Percentiles rank a stretch among this genome's conserved stretches.
These are phyloP conservation scores for Aureoboletus auriporus DNA, from an alignment of 768 basidiomycete species.

Conservation along the genomic window DNA sequence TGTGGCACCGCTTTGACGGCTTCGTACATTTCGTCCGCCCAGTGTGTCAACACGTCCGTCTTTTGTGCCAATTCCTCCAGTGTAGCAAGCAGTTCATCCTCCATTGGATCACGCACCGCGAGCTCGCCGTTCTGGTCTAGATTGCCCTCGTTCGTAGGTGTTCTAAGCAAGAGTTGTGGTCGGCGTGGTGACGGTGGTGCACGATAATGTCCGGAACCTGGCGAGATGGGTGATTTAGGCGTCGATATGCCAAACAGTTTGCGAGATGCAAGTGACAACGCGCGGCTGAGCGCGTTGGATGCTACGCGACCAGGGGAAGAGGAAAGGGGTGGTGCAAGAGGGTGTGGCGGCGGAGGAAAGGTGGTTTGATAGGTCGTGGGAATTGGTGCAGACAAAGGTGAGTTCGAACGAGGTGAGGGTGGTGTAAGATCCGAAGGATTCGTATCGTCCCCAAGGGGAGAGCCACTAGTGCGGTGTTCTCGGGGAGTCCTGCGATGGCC, in stretches of 20 bases:
- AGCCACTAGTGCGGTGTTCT: conserved; percentile 49
- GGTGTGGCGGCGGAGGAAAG: conserved; percentile 63
- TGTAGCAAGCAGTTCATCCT: conserved; percentile 74
- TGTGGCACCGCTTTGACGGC: conserved; percentile 81
- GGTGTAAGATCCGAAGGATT: conserved; percentile 33
- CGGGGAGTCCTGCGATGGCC: conserved; percentile 56
- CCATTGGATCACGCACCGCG: conserved; percentile 59
- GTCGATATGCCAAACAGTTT: conserved; percentile 66
- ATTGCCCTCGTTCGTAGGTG: conserved; percentile 38
- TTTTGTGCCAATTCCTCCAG: conserved; percentile 95
- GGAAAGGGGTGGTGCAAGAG: conserved; percentile 51
- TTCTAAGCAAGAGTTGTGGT: conserved; percentile 45
- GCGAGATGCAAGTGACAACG: conserved; percentile 75
- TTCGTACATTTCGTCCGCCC: conserved; percentile 94
- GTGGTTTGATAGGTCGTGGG: conserved; percentile 40
- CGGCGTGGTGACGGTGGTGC: conserved; percentile 54
- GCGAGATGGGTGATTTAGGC: conserved; percentile 34
- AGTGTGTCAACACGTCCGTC: conserved; percentile 87
- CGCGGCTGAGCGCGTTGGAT: conserved; percentile 73
- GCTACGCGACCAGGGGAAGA: conserved; percentile 67
- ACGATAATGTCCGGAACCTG: conserved; percentile 35
- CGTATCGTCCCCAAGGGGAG: conserved; percentile 46
- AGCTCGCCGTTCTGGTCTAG: conserved; percentile 17
- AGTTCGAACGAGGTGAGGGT: conserved; percentile 20
- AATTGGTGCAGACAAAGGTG: conserved; percentile 21